phyloP scores from a whole-genome alignment of 164 flowering plant species.

The Cinnamomum chago region DNA sequence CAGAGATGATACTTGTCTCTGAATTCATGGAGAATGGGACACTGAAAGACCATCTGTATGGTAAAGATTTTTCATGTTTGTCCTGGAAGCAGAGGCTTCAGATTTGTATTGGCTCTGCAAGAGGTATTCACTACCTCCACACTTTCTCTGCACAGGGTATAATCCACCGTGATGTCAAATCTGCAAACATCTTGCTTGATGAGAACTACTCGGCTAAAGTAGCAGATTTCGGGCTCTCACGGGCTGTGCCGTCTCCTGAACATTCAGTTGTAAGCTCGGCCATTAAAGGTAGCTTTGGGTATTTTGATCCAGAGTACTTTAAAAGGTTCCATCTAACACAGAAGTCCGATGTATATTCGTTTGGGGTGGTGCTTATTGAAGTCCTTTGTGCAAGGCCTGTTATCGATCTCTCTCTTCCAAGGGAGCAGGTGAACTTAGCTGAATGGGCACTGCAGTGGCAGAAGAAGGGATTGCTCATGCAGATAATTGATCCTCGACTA shows the following conservation, averaged over 20 bases:
- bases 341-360: constrained; percentile 11
- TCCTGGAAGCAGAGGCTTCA: constrained; percentile 17
- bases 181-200: constrained; percentile 12
- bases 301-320: constrained; percentile 12
- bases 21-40: constrained; percentile 21
- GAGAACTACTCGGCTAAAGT: constrained; percentile 9
- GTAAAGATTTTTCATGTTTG: constrained; percentile 5
- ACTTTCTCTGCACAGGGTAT: constrained; percentile 4
- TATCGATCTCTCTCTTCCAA: constrained; percentile 34
- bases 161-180: constrained; percentile 13
- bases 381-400: constrained; percentile 48
- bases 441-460: constrained; percentile 26
- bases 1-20: constrained; percentile 24
- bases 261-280: constrained; percentile 8
- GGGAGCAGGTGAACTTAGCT: constrained; percentile 50
- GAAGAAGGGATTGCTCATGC: constrained; percentile 16
- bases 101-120: constrained; percentile 12
- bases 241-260: neutral
- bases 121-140: constrained; percentile 12
- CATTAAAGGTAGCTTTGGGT: constrained; percentile 13
- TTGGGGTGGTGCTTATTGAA: constrained; percentile 23
- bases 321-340: constrained; percentile 2
- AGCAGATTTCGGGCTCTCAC: constrained; percentile 9
- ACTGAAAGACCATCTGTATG: constrained; percentile 17
- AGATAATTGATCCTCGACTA: constrained; percentile 30